Percentiles rank a stretch among this genome's conserved stretches.
Conservation (phyloP, 2,329 filamentous ascomycete genomes). For the Arachnomyces sp. region DNA sequence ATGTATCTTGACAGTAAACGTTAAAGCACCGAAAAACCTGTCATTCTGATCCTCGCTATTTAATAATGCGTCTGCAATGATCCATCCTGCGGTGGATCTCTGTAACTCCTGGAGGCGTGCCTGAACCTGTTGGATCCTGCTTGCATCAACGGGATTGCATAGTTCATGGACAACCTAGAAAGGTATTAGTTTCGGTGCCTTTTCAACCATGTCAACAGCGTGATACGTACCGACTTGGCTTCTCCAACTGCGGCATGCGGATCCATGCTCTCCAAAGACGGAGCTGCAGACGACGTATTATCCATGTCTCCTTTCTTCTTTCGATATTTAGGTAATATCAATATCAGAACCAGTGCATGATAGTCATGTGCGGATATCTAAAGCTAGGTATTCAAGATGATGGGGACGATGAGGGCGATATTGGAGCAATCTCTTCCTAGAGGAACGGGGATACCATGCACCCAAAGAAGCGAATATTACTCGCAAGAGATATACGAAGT, state of each 20-base stretch:
- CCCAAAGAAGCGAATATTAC: not conserved
- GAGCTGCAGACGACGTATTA: slow-evolving; percentile 1
- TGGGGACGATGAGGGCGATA: no score
- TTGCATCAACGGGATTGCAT: slow-evolving; percentile 37
- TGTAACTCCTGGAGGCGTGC: slow-evolving; percentile 72
- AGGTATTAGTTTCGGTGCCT: slow-evolving; percentile 7
- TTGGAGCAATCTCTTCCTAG: no score
- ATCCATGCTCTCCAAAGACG: slow-evolving; percentile 2
- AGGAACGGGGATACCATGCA: no score
- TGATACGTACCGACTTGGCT: not conserved
- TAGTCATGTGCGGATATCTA: no score
- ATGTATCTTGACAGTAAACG: slow-evolving; percentile 90
- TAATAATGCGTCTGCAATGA: slow-evolving; percentile 70
- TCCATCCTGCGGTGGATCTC: slow-evolving; percentile 74
- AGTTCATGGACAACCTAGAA: slow-evolving; percentile 33
- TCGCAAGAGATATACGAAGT: no score
- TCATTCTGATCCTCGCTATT: slow-evolving; percentile 63
- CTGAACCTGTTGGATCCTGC: slow-evolving; percentile 51
- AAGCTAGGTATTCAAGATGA: no score
- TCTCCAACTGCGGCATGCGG: slow-evolving; percentile 1
- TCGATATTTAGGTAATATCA: no score
- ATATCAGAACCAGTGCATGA: no score
- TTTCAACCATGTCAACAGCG: not conserved
- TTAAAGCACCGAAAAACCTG: slow-evolving; percentile 87
- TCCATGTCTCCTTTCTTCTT: not conserved